phyloP scores from a whole-genome alignment of 192 early-diverging fungal species.

The Coemansia sp. region DNA sequence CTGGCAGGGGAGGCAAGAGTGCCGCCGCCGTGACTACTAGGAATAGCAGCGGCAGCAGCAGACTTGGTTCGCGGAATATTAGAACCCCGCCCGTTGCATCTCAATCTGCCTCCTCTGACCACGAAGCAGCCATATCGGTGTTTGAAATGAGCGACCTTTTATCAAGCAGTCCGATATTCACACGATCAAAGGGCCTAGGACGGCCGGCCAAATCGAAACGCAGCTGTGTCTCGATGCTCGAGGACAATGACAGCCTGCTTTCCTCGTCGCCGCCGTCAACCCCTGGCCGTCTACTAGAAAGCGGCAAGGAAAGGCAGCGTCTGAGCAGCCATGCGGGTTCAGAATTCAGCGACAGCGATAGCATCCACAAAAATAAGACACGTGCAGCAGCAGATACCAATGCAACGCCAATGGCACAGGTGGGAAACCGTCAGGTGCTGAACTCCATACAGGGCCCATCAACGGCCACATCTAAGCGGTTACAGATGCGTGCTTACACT shows the following conservation, averaged over 20 bases:
- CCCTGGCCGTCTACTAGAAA: constrained; percentile 23
- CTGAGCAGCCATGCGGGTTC: constrained; percentile 23
- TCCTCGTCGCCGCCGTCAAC: constrained; percentile 52
- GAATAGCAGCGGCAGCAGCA: not conserved
- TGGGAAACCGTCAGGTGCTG: constrained; percentile 10
- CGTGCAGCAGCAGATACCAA: not conserved
- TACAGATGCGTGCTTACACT: constrained; percentile 36
- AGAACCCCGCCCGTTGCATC: not conserved
- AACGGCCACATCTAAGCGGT: constrained; percentile 37
- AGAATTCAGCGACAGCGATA: constrained; percentile 21
- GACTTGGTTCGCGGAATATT: not conserved
- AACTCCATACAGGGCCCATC: constrained; percentile 36
- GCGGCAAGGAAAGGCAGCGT: constrained; percentile 22
- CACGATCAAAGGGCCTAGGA: constrained; percentile 9
- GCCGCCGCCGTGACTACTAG: not conserved
- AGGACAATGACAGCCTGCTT: constrained; percentile 11
- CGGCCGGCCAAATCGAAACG: not conserved
- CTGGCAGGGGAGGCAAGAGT: not conserved
- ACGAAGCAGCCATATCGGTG: not conserved
- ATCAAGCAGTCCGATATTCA: constrained; percentile 18
- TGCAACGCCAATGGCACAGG: constrained; percentile 27
- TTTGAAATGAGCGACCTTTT: constrained; percentile 39
- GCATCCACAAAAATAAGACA: not conserved
- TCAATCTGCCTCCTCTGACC: not conserved
- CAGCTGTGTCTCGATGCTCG: not conserved